Evolutionary conservation across 2,329 filamentous ascomycete genomes (phyloP).

Genomic region (Aphanocladium album): DNA sequence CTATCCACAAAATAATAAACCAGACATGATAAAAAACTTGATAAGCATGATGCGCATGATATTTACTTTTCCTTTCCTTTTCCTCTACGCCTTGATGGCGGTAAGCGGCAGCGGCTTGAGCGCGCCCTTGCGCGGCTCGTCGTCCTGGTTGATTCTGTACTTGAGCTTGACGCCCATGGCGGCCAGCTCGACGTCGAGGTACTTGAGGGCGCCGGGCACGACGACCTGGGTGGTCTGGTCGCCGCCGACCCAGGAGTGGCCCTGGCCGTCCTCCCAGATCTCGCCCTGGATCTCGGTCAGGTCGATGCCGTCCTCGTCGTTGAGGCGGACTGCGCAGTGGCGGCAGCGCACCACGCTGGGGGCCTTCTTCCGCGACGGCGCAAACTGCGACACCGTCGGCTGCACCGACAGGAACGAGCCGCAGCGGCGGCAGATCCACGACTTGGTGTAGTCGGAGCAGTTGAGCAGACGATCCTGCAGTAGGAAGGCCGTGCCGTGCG

Average conservation of each 20-base stretch:
- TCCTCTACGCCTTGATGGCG: conserved; percentile 13
- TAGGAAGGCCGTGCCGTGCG: conserved; percentile 91
- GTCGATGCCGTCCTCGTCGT: conserved; percentile 53
- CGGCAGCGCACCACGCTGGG: conserved; percentile 72
- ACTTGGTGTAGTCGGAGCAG: conserved; percentile 87
- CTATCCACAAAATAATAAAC: not conserved
- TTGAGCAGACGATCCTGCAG: conserved; percentile 95
- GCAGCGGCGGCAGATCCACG: conserved; percentile 85
- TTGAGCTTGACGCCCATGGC: conserved; percentile 96
- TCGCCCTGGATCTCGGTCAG: conserved; percentile 58
- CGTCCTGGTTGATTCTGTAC: conserved; percentile 63
- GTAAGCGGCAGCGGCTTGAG: conserved; percentile 35
- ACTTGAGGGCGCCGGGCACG: conserved; percentile 88
- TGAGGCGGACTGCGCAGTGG: conserved; percentile 62
- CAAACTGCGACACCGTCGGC: conserved; percentile 64
- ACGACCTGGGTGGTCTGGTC: conserved; percentile 88
- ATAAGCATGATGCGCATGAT: not conserved
- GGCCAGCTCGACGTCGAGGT: conserved; percentile 88
- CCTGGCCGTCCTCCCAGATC: conserved; percentile 90
- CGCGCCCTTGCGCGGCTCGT: conserved; percentile 54
- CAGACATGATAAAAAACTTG: not conserved
- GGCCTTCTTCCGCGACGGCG: conserved; percentile 57
- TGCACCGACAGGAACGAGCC: conserved; percentile 88
- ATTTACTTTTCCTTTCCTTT: not conserved
- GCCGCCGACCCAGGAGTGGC: conserved; percentile 78